Base-by-base conservation (phyloP, 2,329 filamentous ascomycete species). In the Cladophialophora yegresii region DNA sequence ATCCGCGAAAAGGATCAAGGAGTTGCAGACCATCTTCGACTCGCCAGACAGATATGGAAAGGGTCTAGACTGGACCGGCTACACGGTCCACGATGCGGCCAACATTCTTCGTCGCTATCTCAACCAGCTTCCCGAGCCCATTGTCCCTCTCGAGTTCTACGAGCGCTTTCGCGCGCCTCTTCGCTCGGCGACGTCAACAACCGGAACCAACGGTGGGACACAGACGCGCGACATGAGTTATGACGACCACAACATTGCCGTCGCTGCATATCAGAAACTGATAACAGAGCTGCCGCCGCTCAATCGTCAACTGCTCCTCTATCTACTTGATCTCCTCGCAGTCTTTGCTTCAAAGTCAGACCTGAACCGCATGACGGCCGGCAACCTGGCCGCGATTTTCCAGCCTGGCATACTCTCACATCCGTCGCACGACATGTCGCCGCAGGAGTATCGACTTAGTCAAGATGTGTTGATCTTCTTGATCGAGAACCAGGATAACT, bases 401-500 rank as follows among this genome's bases (percentile, higher is more conserved):
- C 95, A 99, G 75, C 95, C 95, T 0, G 95, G 95, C 61, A 90
- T 99, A 80, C 84, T 99, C 13, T 97, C 93, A 1, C 95, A 99
- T 75, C 95, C 95, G 0, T 82, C 86, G 65, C 95, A 99, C 76
- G 93, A 96, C 73, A 98, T 99, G 93, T 89, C 92, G 0, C 95
- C 95, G 0, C 86, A 90, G 63, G 93, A 98, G 74, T 99, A 99
- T 75, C 88, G 92, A 33, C 82, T 99, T 5, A 98, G 96, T 75
- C 95, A 99, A 82, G 93, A 95, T 72, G 93, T 99, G 22, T 84
- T 99, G 68, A 96, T 99, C 57, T 99, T 99, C 77, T 80, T 99
- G 71, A 99, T 99, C 70, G 93, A 98, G 75, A 96, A 99, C 73
- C 95, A 99, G 76, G 95, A 99, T 73, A 91, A 96, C 77, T 99